These are phyloP conservation scores for Ceratobasidium sp. DNA, from an alignment of 1,284 basidiomycete species.

Conservation along the genomic window DNA sequence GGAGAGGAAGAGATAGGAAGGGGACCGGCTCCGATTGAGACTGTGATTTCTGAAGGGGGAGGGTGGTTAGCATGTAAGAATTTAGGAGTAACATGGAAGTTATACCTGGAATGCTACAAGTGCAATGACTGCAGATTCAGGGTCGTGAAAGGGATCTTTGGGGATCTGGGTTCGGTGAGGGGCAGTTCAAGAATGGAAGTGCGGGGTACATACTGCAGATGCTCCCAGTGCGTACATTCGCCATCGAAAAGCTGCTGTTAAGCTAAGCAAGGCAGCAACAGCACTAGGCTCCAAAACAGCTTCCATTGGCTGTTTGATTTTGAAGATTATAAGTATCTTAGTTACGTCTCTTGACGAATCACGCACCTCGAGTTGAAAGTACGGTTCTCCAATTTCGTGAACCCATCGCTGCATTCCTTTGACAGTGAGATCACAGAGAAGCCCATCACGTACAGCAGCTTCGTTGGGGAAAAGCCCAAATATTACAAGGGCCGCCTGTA, in stretches of 20 bases:
- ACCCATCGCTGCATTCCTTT: slow-evolving; percentile 78
- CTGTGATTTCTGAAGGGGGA: slow-evolving; percentile 33
- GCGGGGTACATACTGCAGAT: slow-evolving; percentile 20
- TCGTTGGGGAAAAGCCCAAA: slow-evolving; percentile 71
- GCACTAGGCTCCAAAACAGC: slow-evolving; percentile 77
- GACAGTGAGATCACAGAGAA: slow-evolving; percentile 80
- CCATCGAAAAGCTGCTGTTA: slow-evolving; percentile 75
- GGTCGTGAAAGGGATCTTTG: slow-evolving; percentile 82
- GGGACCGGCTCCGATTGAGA: slow-evolving; percentile 11
- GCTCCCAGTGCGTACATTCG: slow-evolving; percentile 69
- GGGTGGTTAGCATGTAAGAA: slow-evolving; percentile 4
- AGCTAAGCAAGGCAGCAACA: slow-evolving; percentile 75
- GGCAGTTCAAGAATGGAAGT: background rate
- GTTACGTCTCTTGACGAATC: background rate
- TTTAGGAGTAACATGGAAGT: background rate
- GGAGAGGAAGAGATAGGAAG: slow-evolving; percentile 54
- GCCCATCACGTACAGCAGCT: slow-evolving; percentile 68
- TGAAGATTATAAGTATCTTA: slow-evolving; percentile 24
- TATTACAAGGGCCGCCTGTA: slow-evolving; percentile 75
- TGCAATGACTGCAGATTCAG: slow-evolving; percentile 65
- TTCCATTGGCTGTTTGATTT: slow-evolving; percentile 69
- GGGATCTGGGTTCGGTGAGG: slow-evolving; percentile 61
- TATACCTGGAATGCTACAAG: slow-evolving; percentile 55
- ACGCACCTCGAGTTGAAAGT: slow-evolving; percentile 71
- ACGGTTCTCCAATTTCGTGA: slow-evolving; percentile 70